Percentiles rank a stretch among this genome's conserved stretches.
phyloP scores from a whole-genome alignment of 2,329 filamentous ascomycete genomes.

The Orbilia quercus region DNA sequence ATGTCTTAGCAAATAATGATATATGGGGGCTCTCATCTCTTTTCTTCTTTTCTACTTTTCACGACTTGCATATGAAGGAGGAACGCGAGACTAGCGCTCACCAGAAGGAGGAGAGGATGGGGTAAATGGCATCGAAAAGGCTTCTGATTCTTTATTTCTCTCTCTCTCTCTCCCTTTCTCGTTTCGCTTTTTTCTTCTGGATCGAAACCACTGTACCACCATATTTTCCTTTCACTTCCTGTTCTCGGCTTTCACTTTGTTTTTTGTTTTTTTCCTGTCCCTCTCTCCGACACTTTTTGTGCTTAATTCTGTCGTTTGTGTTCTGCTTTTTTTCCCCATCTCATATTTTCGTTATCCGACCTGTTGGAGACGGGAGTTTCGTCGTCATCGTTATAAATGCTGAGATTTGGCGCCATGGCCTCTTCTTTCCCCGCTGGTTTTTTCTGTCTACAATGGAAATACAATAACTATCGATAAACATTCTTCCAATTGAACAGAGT shows the following conservation, averaged over 20 bases:
- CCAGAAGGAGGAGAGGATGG: constrained; percentile 9
- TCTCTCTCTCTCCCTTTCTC: neutral
- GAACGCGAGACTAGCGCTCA: constrained; percentile 8
- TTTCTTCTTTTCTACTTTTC: too few species aligned
- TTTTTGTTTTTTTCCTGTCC: neutral
- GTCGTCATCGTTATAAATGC: constrained; percentile 21
- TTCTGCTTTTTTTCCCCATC: constrained; percentile 11
- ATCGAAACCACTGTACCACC: constrained; percentile 50
- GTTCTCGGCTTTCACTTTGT: constrained; percentile 3
- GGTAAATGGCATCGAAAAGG: constrained; percentile 24
- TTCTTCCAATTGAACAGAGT: constrained; percentile 3
- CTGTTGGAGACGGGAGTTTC: constrained; percentile 51
- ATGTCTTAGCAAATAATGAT: constrained; percentile 25
- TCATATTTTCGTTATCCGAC: constrained; percentile 15
- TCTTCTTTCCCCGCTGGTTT: neutral
- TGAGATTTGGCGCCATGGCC: constrained; percentile 10
- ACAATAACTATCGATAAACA: constrained; percentile 33
- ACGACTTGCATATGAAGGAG: constrained; percentile 8
- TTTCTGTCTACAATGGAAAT: constrained; percentile 42
- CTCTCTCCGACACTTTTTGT: neutral
- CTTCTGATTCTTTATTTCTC: neutral
- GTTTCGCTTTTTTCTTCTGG: constrained; percentile 12
- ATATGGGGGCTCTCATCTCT: constrained; percentile 16
- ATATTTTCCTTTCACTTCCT: constrained; percentile 34
- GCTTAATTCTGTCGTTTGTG: constrained; percentile 19